Evolutionary conservation across 371 early-diverging fungal genomes (phyloP), one percentile per base, ranked within the genome.

Genomic region (Phascolomyces articulosus): DNA sequence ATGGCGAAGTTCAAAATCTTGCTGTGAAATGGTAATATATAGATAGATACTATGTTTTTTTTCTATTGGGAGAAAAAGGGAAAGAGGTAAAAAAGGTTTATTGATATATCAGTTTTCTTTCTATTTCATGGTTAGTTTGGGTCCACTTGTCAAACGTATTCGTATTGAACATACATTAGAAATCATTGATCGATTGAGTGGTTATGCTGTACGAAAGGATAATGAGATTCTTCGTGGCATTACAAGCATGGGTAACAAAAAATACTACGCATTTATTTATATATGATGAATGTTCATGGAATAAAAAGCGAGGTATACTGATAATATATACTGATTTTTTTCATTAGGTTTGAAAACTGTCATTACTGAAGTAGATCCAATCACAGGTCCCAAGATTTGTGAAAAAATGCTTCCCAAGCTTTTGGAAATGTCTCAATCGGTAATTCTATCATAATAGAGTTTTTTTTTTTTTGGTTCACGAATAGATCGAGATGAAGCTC

Each of bases 1-100:
- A 95, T 68, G 88, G 93, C 56, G 95, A 97, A 76, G 96, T 97
- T 15, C 96, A 96, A 74, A 96, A 94, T 74, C 69, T 95, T 68
- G 95, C 96, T 21, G 92, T 94, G 34, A 95, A 95, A 73, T 92
- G 93, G 93, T 88, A 82, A 60, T 34, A 34, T 34, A 34, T 24
- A 24, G 55, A 20, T 21, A 16, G 38, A 47, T n/a, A 34, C 0
- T 9, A 34, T 34, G 34, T 34, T 34, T 9, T 34, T 2, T 6
- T 34, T 9, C 11, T 34, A 34, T 34, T 1, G 34, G 11, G 34
- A 34, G 6, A 34, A 9, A 34, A 6, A 34, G 9, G 0, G 34
- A 1, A 6, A 34, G 34, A 34, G 34, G 34, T 9, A 11, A 34
- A 31, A 31, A 34, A 11, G 34, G 6, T 9, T 34, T 34, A 34